Conservation (phyloP, 2,329 filamentous ascomycete species). For the Pleomassaria siparia region DNA sequence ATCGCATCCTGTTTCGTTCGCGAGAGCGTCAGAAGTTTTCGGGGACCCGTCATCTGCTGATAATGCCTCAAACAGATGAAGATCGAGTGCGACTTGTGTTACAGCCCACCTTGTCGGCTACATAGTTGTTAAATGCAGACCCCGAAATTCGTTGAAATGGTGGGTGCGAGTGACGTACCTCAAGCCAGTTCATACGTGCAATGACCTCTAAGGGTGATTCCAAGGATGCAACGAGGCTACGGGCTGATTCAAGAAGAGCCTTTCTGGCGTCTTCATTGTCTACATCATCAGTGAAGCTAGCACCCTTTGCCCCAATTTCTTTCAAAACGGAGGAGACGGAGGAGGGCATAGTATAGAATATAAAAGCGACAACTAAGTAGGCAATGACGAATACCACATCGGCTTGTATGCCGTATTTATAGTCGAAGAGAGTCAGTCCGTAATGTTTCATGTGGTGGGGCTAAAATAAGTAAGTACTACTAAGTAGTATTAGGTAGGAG, state of each 20-base stretch:
- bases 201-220: slow-evolving; percentile 9
- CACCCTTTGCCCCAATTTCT: background rate
- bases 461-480: too few species aligned
- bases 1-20: slow-evolving; percentile 4
- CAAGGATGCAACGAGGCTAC: slow-evolving; percentile 6
- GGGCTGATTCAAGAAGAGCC: slow-evolving; percentile 11
- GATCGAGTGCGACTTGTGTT: slow-evolving; percentile 4
- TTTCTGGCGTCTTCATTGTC: background rate
- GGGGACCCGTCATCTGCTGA: slow-evolving; percentile 4
- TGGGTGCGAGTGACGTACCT: slow-evolving; percentile 2
- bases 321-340: background rate
- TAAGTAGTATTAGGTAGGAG: too few species aligned
- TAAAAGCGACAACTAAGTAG: too few species aligned
- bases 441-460: too few species aligned
- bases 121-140: background rate
- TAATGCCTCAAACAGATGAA: slow-evolving; percentile 7
- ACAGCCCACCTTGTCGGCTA: slow-evolving; percentile 7
- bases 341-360: too few species aligned
- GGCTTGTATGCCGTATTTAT: too few species aligned
- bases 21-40: slow-evolving; percentile 6
- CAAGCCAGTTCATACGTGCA: slow-evolving; percentile 10
- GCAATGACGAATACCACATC: too few species aligned
- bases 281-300: background rate
- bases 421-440: too few species aligned
- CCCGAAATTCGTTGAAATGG: background rate